Evolutionary conservation across 768 basidiomycete genomes (phyloP).

Genomic region (Tylopilus intermedius): DNA sequence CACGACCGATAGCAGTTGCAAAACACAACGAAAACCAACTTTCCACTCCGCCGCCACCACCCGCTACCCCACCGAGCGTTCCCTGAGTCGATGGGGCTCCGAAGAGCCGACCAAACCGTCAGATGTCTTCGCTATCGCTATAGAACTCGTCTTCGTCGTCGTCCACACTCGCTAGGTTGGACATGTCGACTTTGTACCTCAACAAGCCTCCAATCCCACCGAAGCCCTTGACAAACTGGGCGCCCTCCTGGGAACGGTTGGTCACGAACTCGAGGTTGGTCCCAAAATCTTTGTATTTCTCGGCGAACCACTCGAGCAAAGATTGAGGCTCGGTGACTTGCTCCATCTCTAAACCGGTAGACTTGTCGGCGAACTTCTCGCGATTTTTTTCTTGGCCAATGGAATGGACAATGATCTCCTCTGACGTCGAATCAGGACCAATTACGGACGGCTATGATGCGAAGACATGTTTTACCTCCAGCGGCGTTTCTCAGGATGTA

Average conservation of each 20-base stretch:
- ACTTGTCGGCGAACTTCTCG: conserved; percentile 93
- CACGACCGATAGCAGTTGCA: conserved; percentile 1
- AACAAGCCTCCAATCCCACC: conserved; percentile 95
- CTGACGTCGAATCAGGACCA: conserved; percentile 34
- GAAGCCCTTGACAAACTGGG: conserved; percentile 97
- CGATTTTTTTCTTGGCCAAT: conserved; percentile 89
- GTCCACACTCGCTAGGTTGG: conserved; percentile 66
- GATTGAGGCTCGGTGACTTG: conserved; percentile 73
- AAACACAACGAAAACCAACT: conserved; percentile 3
- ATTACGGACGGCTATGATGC: neutral
- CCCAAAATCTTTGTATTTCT: conserved; percentile 97
- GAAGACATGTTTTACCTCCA: conserved; percentile 50
- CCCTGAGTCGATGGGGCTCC: conserved; percentile 69
- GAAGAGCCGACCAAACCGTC: conserved; percentile 82
- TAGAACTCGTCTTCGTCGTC: conserved; percentile 86
- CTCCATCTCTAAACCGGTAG: conserved; percentile 95
- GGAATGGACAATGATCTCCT: conserved; percentile 78
- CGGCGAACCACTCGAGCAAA: conserved; percentile 97
- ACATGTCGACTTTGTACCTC: conserved; percentile 97
- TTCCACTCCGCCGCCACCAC: conserved; percentile 5
- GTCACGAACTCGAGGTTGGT: conserved; percentile 94
- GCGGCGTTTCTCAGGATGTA: conserved; percentile 89
- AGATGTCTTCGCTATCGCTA: conserved; percentile 68
- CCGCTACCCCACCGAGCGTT: conserved; percentile 64
- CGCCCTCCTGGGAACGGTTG: conserved; percentile 94